These are phyloP conservation scores for Castanospermum australe DNA, from an alignment of 306 rosid genomes.

Conservation along the genomic window DNA sequence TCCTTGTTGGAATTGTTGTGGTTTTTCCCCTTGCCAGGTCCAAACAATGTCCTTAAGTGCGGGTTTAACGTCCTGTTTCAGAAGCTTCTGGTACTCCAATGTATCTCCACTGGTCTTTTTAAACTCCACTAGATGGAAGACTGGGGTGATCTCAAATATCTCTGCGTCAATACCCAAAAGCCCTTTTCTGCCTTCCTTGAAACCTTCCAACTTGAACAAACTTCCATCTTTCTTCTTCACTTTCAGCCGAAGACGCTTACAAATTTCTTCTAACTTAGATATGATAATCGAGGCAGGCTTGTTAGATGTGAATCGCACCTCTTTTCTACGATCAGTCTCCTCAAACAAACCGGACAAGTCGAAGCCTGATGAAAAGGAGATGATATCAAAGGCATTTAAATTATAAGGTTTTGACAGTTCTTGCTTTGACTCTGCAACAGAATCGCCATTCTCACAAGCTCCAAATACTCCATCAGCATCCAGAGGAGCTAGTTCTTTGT, in stretches of 20 bases:
- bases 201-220: slow-evolving; percentile 66
- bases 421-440: slow-evolving; percentile 34
- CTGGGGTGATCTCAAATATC: slow-evolving; percentile 79
- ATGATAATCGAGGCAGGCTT: slow-evolving; percentile 64
- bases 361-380: slow-evolving; percentile 82
- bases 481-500: slow-evolving; percentile 39
- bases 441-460: slow-evolving; percentile 32
- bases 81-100: slow-evolving; percentile 63
- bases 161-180: slow-evolving; percentile 66
- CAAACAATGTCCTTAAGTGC: slow-evolving; percentile 88
- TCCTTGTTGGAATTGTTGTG: slow-evolving; percentile 33
- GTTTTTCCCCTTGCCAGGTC: slow-evolving; percentile 88
- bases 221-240: slow-evolving; percentile 72
- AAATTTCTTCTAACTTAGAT: slow-evolving; percentile 72
- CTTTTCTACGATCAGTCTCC: slow-evolving; percentile 54
- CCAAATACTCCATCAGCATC: slow-evolving; percentile 58
- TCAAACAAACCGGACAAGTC: slow-evolving; percentile 86
- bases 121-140: slow-evolving; percentile 75
- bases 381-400: slow-evolving; percentile 84
- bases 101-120: slow-evolving; percentile 85
- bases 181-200: slow-evolving; percentile 77
- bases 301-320: slow-evolving; percentile 65
- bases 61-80: slow-evolving; percentile 68
- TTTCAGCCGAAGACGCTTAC: slow-evolving; percentile 56
- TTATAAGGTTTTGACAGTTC: slow-evolving; percentile 55